Evolutionary conservation across 176 grass and related monocot genomes (phyloP).

Genomic region (Paspalum notatum): DNA sequence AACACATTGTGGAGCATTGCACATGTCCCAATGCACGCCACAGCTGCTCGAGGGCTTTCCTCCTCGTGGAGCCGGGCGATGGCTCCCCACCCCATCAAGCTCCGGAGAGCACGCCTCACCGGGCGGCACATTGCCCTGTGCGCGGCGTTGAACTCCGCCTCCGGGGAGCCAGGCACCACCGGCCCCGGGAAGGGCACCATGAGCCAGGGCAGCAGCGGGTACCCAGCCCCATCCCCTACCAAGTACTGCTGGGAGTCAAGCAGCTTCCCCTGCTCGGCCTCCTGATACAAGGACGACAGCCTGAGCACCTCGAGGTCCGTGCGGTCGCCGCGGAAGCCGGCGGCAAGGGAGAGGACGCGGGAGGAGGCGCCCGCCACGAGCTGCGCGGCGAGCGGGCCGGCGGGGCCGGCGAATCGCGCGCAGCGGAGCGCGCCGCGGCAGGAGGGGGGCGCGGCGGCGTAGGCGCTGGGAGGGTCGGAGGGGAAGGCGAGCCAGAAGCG

Average conservation of each 20-base stretch:
- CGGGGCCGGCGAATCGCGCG: slow-evolving; percentile 50
- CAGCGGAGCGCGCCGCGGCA: slow-evolving; percentile 75
- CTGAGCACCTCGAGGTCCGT: slow-evolving; percentile 60
- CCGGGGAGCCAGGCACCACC: slow-evolving; percentile 28
- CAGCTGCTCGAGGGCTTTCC: slow-evolving; percentile 53
- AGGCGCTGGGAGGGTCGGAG: slow-evolving; percentile 16
- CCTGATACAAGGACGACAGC: slow-evolving; percentile 59
- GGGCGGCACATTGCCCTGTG: slow-evolving; percentile 61
- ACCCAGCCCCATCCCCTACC: slow-evolving; percentile 45
- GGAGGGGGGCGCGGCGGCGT: slow-evolving; percentile 43
- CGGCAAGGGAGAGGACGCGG: slow-evolving; percentile 59
- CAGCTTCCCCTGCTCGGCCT: slow-evolving; percentile 56
- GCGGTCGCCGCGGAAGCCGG: slow-evolving; percentile 68
- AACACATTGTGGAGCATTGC: slow-evolving; percentile 87
- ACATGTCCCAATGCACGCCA: slow-evolving; percentile 72
- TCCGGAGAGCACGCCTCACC: slow-evolving; percentile 48
- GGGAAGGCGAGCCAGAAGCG: slow-evolving; percentile 85
- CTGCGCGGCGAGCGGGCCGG: slow-evolving; percentile 50
- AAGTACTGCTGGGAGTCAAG: slow-evolving; percentile 60
- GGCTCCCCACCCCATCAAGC: slow-evolving; percentile 76
- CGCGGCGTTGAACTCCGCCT: slow-evolving; percentile 58
- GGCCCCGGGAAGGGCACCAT: slow-evolving; percentile 60
- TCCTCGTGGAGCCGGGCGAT: slow-evolving; percentile 57
- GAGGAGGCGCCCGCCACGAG: slow-evolving; percentile 67
- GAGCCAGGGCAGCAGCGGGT: slow-evolving; percentile 76